A percentile compares a stretch with the other conserved stretches of the same genome.
Conservation (phyloP, 2,329 filamentous ascomycete genomes). For the Penicillium rolfsii region DNA sequence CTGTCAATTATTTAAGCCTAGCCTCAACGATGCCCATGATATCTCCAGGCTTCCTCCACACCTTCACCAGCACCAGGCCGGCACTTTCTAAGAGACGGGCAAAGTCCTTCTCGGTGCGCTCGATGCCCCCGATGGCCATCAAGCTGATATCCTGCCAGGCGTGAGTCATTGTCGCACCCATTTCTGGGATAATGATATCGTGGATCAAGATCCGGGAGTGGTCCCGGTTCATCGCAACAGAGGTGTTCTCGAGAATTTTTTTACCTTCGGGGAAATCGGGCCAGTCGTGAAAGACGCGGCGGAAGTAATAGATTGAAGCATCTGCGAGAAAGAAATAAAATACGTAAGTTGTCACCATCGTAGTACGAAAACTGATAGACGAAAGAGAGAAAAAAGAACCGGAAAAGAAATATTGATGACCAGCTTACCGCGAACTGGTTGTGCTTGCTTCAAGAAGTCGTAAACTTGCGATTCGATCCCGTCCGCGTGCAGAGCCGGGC, state of each 20-base stretch:
- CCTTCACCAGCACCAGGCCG: constrained; percentile 29
- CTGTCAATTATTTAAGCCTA: constrained; percentile 21
- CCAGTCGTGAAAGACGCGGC: constrained; percentile 40
- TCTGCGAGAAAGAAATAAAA: constrained; percentile 17
- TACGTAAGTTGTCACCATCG: background rate
- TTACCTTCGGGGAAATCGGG: constrained; percentile 18
- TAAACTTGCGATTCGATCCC: constrained; percentile 1
- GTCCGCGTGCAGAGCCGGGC: constrained; percentile 2
- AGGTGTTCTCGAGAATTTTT: constrained; percentile 28
- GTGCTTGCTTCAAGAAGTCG: constrained; percentile 1
- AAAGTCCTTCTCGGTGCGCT: constrained; percentile 33
- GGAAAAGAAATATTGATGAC: background rate
- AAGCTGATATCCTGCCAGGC: constrained; percentile 32
- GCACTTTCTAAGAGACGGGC: constrained; percentile 28
- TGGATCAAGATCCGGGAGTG: constrained; percentile 30
- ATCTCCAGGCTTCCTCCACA: constrained; percentile 25
- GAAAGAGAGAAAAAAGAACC: background rate
- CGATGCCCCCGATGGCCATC: constrained; percentile 33
- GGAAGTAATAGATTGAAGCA: constrained; percentile 37
- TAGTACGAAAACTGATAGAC: background rate
- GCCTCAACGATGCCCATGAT: constrained; percentile 31
- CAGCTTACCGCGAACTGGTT: background rate
- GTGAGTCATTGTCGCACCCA: constrained; percentile 23
- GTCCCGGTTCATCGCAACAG: constrained; percentile 27
- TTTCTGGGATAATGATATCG: constrained; percentile 33